Base-by-base conservation (phyloP, 2,329 filamentous ascomycete species). In the Aciculosporium take region DNA sequence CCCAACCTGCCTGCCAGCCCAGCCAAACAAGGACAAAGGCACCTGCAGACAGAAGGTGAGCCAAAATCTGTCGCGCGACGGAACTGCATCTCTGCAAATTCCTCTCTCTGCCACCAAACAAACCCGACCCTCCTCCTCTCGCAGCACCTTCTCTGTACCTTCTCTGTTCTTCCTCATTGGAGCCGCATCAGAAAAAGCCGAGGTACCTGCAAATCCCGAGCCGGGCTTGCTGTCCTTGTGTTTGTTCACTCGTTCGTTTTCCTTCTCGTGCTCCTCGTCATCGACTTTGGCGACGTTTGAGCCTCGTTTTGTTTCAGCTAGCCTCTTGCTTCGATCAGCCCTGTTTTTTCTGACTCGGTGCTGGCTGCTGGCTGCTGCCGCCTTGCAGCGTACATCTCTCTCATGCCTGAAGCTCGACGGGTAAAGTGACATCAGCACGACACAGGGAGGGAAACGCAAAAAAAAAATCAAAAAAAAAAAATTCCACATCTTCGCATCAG, bases 341-440 rank as follows among this genome's bases (percentile, higher is more conserved):
- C 15, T 17, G n/a, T 2, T 29, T 33, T 2, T 29, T 33, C 37
- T 17, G n/a, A 31, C 29, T 8, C 2, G 29, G 10, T 17, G 6
- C 30, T 28, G 8, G 5, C 27, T 28, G 27, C 27, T 28, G 4
- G 27, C 30, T 20, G n/a, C n/a, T n/a, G n/a, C n/a, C n/a, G n/a
- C n/a, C n/a, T n/a, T n/a, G n/a, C n/a, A n/a, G n/a, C n/a, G n/a
- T n/a, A n/a, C n/a, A n/a, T n/a, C n/a, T n/a, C n/a, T n/a, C n/a
- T n/a, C 40, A 42, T 24, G 29, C 27, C 40, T 33, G 35, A 21
- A 17, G 34, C 12, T 38, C 21, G 10, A 41, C 29, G 24, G n/a
- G 20, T 21, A 9, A 33, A 33, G 29, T 36, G 39, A 37, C 37
- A 39, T 40, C 41, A 36, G 32, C 31, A 28, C 35, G 37, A 29